Evolutionary conservation across 2,329 filamentous ascomycete species (phyloP), one percentile per base, ranked within the genome.

Genomic region (Blastomyces emzantsi): DNA sequence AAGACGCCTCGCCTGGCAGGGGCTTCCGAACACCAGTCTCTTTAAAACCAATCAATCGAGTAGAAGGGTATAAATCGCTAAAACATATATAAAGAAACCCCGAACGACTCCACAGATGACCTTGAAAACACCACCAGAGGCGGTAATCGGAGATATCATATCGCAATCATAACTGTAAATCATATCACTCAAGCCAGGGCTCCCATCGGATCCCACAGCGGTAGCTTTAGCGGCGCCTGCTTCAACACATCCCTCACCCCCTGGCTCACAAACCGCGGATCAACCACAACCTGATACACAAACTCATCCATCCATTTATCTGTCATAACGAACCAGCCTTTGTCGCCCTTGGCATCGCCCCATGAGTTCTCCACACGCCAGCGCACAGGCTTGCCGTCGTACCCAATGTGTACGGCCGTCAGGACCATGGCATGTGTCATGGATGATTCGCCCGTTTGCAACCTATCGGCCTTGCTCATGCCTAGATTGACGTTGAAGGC

Each of bases 361-460:
- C 91, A 96, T 63, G 85, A 89, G 73, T 96, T 96, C 81, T 96
- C 88, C 7, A 96, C 90, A 62, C 90, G 81, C 92, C 92, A 96
- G 55, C 91, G 80, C 1, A 91, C 83, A 1, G 85, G 81, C 74
- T 85, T 83, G 1, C 85, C 86, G 64, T 84, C 77, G 36, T 89
- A 87, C 15, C 30, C 56, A 2, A 95, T 74, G 72, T 96, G 91
- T 56, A 96, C 92, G 0, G 85, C 92, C 2, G 90, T 96, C 66
- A 96, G 76, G 0, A 95, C 90, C 92, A 96, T 96, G 4, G 92
- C 92, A 71, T 96, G 92, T 0, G 91, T 96, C 91, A 96, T 95
- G 60, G 85, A 82, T 62, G 84, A 88, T 77, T 95, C 91, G 13
- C 89, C 86, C 0, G 87, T 87, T 69, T 83, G 80, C 56, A 96